Evolutionary conservation across 1,139 yeast species (phyloP).

Genomic region (Sugiyamaella japonica): DNA sequence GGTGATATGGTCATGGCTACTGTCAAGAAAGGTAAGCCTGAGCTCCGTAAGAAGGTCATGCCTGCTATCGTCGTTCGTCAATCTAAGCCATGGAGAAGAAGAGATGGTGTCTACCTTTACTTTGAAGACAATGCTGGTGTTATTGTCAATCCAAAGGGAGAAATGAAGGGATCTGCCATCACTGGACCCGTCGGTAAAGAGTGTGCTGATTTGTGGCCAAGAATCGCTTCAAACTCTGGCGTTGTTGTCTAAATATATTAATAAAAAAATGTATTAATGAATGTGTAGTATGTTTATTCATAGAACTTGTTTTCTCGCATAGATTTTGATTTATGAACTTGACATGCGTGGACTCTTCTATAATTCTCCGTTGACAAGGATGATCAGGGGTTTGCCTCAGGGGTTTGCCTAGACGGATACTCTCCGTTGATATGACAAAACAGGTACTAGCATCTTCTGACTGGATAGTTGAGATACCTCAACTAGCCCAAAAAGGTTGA

Average conservation of each 20-base stretch:
- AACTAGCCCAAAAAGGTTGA: too few relatives aligned
- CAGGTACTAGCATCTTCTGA: too few relatives aligned
- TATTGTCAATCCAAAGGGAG: conserved; percentile 99
- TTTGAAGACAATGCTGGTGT: conserved; percentile 99
- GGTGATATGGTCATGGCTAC: conserved; percentile 99
- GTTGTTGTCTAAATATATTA: conserved; percentile 81
- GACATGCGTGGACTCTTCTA: too few relatives aligned
- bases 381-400: too few relatives aligned
- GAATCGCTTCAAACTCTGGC: conserved; percentile 99
- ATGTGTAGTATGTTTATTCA: conserved; percentile 15
- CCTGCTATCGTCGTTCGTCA: conserved; percentile 99
- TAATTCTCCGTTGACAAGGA: too few relatives aligned
- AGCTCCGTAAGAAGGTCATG: conserved; percentile 99
- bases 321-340: too few relatives aligned
- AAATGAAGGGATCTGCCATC: conserved; percentile 99
- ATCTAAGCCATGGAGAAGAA: conserved; percentile 99
- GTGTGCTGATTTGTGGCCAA: conserved; percentile 99
- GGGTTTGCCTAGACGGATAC: too few relatives aligned
- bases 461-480: too few relatives aligned
- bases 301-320: neutral
- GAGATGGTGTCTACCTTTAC: conserved; percentile 99
- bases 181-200: conserved; percentile 99
- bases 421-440: too few relatives aligned
- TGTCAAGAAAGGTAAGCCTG: conserved; percentile 99
- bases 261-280: conserved; percentile 18